A percentile compares a stretch with the other conserved stretches of the same genome.
Conservation (phyloP, 176 grass and related monocot species). For the Phragmites australis region DNA sequence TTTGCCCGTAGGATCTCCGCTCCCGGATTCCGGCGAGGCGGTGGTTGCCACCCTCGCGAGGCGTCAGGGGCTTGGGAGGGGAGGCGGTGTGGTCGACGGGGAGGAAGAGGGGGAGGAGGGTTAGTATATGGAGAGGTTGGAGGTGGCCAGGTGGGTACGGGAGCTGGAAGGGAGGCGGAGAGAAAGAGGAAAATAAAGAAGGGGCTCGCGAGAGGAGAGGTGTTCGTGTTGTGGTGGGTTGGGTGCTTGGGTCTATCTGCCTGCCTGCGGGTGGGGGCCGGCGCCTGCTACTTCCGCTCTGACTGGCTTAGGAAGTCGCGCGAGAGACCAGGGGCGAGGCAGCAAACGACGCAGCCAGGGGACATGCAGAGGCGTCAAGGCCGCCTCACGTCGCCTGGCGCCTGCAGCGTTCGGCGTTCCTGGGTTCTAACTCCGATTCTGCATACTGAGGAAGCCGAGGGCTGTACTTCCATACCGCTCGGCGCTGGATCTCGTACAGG, state of each 20-base stretch:
- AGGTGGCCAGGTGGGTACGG: slow-evolving; percentile 53
- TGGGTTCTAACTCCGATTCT: background rate
- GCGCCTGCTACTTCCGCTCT: background rate
- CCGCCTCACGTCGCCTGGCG: slow-evolving; percentile 26
- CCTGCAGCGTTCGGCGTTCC: slow-evolving; percentile 10
- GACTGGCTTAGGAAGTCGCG: slow-evolving; percentile 40
- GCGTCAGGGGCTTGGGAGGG: background rate
- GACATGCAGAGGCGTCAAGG: slow-evolving; percentile 36
- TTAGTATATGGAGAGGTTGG: slow-evolving; percentile 20
- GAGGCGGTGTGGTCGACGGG: slow-evolving; percentile 41
- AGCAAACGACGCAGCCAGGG: slow-evolving; percentile 25
- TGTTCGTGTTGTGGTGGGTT: background rate
- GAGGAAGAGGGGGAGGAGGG: slow-evolving; percentile 35
- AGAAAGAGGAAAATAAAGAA: slow-evolving; percentile 49
- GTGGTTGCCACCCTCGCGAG: slow-evolving; percentile 19
- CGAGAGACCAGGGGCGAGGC: slow-evolving; percentile 26
- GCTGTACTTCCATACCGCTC: slow-evolving; percentile 5
- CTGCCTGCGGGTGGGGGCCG: background rate
- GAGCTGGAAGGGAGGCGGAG: slow-evolving; percentile 32
- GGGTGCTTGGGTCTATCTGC: slow-evolving; percentile 16
- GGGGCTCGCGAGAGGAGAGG: slow-evolving; percentile 10
- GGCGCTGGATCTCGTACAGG: background rate
- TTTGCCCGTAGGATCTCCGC: slow-evolving; percentile 31
- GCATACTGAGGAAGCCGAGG: background rate
- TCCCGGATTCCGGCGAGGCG: slow-evolving; percentile 15